These are phyloP conservation scores for Bretschneidera sinensis DNA, from an alignment of 345 rosid genomes.

Conservation along the genomic window DNA sequence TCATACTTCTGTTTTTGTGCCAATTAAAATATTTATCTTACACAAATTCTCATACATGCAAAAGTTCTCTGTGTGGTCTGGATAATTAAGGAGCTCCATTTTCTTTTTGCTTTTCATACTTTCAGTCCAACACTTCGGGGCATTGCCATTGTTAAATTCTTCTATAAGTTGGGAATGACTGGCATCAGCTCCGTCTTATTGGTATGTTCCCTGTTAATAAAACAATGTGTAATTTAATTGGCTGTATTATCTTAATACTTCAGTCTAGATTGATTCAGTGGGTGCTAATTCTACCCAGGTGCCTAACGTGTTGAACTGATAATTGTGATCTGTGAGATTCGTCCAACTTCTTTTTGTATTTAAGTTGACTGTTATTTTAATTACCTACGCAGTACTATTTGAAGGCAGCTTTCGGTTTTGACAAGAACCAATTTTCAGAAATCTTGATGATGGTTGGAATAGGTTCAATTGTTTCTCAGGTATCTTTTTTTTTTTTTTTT, in stretches of 20 bases:
- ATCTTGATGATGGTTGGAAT: slow-evolving; percentile 42
- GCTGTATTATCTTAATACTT: neutral
- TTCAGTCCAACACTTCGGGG: slow-evolving; percentile 44
- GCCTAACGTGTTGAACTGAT: neutral
- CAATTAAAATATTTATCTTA: neutral
- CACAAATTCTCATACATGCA: neutral
- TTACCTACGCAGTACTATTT: slow-evolving; percentile 28
- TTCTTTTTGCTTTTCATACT: slow-evolving; percentile 18
- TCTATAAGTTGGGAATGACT: slow-evolving; percentile 54
- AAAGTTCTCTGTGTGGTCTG: neutral
- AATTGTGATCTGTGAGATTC: neutral
- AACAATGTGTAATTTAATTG: neutral
- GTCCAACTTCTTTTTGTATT: neutral
- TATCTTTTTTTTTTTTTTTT: slow-evolving; percentile 2
- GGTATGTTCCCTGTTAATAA: slow-evolving; percentile 21
- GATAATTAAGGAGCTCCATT: slow-evolving; percentile 5
- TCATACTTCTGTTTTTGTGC: neutral
- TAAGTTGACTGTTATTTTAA: slow-evolving; percentile 4
- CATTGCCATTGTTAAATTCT: slow-evolving; percentile 45
- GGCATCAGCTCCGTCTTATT: slow-evolving; percentile 44
- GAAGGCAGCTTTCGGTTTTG: slow-evolving; percentile 43
- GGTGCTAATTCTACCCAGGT: neutral
- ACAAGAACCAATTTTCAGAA: slow-evolving; percentile 49
- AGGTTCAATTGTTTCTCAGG: slow-evolving; percentile 50
- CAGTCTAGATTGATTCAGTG: neutral